Evolutionary conservation across 2,329 filamentous ascomycete genomes (phyloP), one percentile per base, ranked within the genome.

Genomic region (Neofusicoccum umdonicola): DNA sequence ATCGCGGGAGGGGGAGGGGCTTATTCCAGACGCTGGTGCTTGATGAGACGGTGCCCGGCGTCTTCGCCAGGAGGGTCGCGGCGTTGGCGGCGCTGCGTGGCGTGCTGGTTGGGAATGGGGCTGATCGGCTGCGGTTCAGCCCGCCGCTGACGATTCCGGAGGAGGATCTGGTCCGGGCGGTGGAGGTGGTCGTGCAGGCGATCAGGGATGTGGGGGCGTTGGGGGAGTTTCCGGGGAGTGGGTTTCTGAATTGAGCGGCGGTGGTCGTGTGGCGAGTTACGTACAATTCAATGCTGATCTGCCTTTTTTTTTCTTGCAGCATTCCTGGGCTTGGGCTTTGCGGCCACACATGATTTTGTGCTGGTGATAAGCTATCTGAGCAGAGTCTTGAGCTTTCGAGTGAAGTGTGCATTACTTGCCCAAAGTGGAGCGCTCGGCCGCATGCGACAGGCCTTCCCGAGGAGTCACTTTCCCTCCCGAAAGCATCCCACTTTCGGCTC

Each of bases 121-220:
- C 12, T 12, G 17, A 57, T 31, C 9, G 52, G 37, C 8, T 57
- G 37, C 17, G 52, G 37, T 57, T 57, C 19, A 44, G 52, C 13
- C 52, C 52, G 37, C 52, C 52, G 35, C 17, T 57, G 52, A 57
- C 52, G 19, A 57, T 57, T 57, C 12, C 17, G 12, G 37, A 42
- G 35, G 52, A n/a, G 37, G 52, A 27, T 9, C 42, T 57, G 52
- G 37, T 42, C 4, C 15, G 9, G 52, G 52, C 52, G 17, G 37
- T 31, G 19, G 13, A 19, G 12, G 52, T 57, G 1, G 75, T 74
- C 1, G 71, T 79, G 15, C 75, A 79, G 42, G 68, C 73, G 0
- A 75, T 75, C 57, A 69, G 70, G 4, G 71, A 76, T 31, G 72
- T 81, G 35, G 50, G 64, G 52, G 42, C 2, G 19, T 34, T 41